These are phyloP conservation scores for Suhomyces choctaworum DNA, from an alignment of 1,139 yeast genomes.

Conservation along the genomic window DNA sequence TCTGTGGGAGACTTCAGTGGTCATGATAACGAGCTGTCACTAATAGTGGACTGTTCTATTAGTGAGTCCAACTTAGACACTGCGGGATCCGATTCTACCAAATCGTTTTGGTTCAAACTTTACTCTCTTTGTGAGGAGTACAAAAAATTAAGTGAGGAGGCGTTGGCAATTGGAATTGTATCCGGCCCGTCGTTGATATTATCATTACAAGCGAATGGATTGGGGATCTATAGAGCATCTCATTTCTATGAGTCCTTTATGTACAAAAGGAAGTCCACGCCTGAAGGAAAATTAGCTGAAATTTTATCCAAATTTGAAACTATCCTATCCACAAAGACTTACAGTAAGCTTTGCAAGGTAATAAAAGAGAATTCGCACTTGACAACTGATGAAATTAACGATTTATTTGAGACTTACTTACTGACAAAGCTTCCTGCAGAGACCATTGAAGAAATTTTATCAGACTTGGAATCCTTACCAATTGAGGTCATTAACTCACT, in stretches of 20 bases:
- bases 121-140: slow-evolving; percentile 68
- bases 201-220: slow-evolving; percentile 36
- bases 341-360: slow-evolving; percentile 23
- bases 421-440: slow-evolving; percentile 26
- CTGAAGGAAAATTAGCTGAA: slow-evolving; percentile 23
- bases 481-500: slow-evolving; percentile 28
- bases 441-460: slow-evolving; percentile 24
- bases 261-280: slow-evolving; percentile 13
- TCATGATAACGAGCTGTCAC: slow-evolving; percentile 3
- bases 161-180: slow-evolving; percentile 23
- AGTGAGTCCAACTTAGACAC: not conserved
- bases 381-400: slow-evolving; percentile 20
- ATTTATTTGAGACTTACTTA: slow-evolving; percentile 25
- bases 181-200: slow-evolving; percentile 14
- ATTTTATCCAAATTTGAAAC: slow-evolving; percentile 25
- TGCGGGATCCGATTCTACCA: not conserved
- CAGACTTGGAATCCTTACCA: slow-evolving; percentile 26
- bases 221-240: slow-evolving; percentile 34
- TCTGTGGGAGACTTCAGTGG: slow-evolving; percentile 2
- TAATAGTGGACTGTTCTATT: slow-evolving; percentile 3
- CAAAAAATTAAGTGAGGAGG: slow-evolving; percentile 57
- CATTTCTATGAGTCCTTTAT: slow-evolving; percentile 34
- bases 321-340: slow-evolving; percentile 30
- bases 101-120: slow-evolving; percentile 53
- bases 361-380: slow-evolving; percentile 14